Base-by-base conservation (phyloP, 1,284 basidiomycete genomes). In the Cutaneotrichosporon cyanovorans region DNA sequence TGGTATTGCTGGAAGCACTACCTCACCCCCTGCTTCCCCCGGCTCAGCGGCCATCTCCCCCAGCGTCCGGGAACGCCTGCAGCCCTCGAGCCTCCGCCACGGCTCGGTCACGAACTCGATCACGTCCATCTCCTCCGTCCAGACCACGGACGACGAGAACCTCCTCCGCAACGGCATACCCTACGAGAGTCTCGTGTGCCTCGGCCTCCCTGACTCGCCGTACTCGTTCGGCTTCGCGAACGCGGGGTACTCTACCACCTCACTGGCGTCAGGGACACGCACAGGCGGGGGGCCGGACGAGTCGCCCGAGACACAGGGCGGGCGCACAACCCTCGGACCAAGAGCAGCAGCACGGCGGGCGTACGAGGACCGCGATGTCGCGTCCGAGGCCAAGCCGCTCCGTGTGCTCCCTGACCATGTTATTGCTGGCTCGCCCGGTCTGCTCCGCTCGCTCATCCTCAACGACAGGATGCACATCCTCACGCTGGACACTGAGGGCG, bases 391-490 rank as follows among this genome's bases (percentile, higher is more conserved):
- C 0, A 72, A 75, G 0, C 88, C 91, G 3, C 56, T 80, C 2
- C 77, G 78, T 5, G 49, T 63, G 1, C 61, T 65, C 8, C 85
- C 92, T 0, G 85, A 87, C 57, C 78, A 80, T 40, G 70, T 85
- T 10, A 84, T 96, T 39, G 60, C 72, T 3, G 93, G 93, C 6
- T 80, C 83, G 37, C 77, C 81, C 47, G 93, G 95, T 5, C 77
- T 97, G 11, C 83, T 95, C 40, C 78, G 92, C 19, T 84, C 82
- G 6, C 74, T 84, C 20, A 76, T 91, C 50, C 75, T 98, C 38
- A 97, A 92, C 68, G 90, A 97, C 64, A 78, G 91, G 32, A 78
- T 92, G 50, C 92, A 97, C 65, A 90, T 85, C 5, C 72, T 99
- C 44, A 90, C 90, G 0, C 83, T 96, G 33, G 86, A 97, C 66